Evolutionary conservation across 2,329 filamentous ascomycete species (phyloP).

Genomic region (Penicillium crustosum): DNA sequence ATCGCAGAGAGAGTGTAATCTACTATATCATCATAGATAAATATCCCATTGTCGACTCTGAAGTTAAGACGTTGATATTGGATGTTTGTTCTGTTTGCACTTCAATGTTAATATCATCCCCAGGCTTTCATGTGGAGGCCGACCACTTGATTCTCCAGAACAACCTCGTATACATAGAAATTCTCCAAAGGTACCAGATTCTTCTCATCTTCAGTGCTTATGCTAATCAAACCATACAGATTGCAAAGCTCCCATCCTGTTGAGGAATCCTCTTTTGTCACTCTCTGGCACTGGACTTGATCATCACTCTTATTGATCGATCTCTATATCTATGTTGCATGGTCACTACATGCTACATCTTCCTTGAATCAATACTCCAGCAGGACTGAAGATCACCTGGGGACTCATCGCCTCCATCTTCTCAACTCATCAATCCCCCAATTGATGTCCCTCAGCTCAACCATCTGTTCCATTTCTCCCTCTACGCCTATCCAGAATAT

Average conservation of each 20-base stretch:
- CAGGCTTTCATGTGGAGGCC: neutral
- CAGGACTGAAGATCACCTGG: neutral
- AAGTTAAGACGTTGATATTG: too few species aligned
- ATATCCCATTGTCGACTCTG: too few species aligned
- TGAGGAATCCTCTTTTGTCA: neutral
- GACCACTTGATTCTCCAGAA: neutral
- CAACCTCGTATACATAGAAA: constrained; percentile 1
- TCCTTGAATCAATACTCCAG: neutral
- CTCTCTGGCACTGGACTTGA: neutral
- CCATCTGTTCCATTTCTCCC: neutral
- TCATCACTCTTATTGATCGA: neutral
- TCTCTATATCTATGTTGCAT: neutral
- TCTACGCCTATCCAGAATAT: neutral
- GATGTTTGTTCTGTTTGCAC: constrained; percentile 3
- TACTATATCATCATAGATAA: too few species aligned
- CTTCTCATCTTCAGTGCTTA: neutral
- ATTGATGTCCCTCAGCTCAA: neutral
- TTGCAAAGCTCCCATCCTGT: neutral
- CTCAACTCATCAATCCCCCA: neutral
- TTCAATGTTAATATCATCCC: neutral
- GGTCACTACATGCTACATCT: neutral
- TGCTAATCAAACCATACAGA: neutral
- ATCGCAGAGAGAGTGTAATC: too few species aligned
- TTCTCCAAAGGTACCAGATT: neutral
- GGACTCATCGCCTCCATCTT: neutral